Base-by-base conservation (phyloP, 306 rosid species). In the Sechiopsis laciniata region DNA sequence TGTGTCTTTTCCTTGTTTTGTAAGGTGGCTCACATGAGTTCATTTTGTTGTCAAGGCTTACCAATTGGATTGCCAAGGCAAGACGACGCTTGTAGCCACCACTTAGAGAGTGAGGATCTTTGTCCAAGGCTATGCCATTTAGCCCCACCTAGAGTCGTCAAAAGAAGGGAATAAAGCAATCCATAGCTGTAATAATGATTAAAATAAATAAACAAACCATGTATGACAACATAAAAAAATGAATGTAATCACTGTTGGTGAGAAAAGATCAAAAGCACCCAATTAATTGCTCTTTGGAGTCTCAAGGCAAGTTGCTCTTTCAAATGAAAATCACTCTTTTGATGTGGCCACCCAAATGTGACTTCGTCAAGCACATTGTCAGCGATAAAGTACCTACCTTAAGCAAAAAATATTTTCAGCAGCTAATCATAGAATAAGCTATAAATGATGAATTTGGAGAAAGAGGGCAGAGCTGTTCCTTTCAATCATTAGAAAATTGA, bases 81-180 rank as follows among this genome's bases (percentile, higher is more conserved):
- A 93, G 97, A 16, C 94, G 96, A 6, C 97, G 94, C 79, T 93
- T 93, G 88, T 93, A 93, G 80, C 98, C 98, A 73, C 97, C 97
- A 79, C 98, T 90, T 57, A 93, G 97, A 56, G 98, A 84, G 60
- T 88, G 84, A 77, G 98, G 97, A 86, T 90, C 93, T 83, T 85
- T 86, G 80, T 88, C 91, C 96, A 93, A 82, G 46, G 88, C 56
- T 82, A 93, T 90, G 66, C 97, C 96, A 78, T 78, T 87, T 80
- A 90, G 84, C 76, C 97, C 98, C 56, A 93, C 98, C 94, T 90
- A 74, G 19, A 21, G 57, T 68, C 73, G 22, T 68, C 55, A 4
- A 48, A 8, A 6, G 57, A 68, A 68, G 21, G 40, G 13, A 46
- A 70, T 48, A 77, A 24, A 81, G 60, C 74, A 76, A 83, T 55